Conservation (phyloP, 306 rosid species). For the Rosa lucieae region DNA sequence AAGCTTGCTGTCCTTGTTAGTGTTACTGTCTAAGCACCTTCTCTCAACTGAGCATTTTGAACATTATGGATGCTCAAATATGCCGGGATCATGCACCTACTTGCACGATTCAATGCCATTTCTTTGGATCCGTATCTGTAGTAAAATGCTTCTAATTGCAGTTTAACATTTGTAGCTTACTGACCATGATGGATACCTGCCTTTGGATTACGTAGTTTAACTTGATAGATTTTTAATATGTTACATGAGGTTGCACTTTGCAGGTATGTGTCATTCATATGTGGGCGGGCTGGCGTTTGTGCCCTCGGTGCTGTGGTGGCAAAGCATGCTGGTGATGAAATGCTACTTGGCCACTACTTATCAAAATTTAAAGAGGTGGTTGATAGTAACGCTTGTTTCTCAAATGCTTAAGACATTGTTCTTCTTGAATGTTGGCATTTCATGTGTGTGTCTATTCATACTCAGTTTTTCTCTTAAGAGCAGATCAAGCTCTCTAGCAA, state of each 20-base stretch:
- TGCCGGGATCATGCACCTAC: neutral
- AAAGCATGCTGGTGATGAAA: constrained; percentile 61
- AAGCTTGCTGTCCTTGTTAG: neutral
- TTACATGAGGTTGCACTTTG: constrained; percentile 34
- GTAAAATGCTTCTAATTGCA: neutral
- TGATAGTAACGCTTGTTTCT: constrained; percentile 11
- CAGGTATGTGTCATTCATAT: constrained; percentile 72
- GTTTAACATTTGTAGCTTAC: neutral
- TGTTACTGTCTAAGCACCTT: neutral
- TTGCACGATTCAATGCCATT: neutral
- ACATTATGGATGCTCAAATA: neutral
- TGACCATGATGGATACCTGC: neutral
- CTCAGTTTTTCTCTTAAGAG: constrained; percentile 17
- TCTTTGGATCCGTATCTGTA: neutral
- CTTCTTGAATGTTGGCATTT: constrained; percentile 10
- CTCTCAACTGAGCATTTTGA: neutral
- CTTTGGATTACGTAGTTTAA: constrained; percentile 4
- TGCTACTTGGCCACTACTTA: constrained; percentile 51
- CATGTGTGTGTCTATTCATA: neutral
- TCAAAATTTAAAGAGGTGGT: constrained; percentile 57
- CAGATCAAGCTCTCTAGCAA: constrained; percentile 67
- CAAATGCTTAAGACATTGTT: constrained; percentile 11
- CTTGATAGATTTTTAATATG: neutral
- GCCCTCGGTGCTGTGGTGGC: constrained; percentile 82
- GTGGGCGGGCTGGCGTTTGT: constrained; percentile 78